These are phyloP conservation scores for Buddleja alternifolia DNA, from an alignment of 257 asterid genomes.

Conservation along the genomic window DNA sequence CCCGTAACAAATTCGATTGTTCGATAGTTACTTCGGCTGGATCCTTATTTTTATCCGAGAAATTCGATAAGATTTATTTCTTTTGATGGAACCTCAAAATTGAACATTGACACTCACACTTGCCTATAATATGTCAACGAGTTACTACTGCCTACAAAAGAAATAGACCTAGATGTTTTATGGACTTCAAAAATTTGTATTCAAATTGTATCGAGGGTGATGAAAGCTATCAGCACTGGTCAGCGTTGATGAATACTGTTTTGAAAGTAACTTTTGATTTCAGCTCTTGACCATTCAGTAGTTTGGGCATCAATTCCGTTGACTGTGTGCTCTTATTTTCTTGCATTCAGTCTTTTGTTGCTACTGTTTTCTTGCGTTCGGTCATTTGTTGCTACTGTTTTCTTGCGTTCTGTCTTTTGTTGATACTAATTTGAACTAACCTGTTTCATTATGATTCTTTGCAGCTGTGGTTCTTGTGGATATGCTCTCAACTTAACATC, in stretches of 20 bases:
- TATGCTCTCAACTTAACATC: slow-evolving; percentile 71
- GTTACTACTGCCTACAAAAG: too few relatives aligned
- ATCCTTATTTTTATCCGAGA: neutral
- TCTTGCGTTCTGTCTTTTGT: neutral
- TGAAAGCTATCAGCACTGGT: too few relatives aligned
- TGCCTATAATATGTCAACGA: neutral
- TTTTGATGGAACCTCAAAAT: neutral
- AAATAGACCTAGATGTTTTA: too few relatives aligned
- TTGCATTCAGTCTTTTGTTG: neutral
- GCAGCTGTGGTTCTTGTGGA: slow-evolving; percentile 90
- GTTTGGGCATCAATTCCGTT: neutral
- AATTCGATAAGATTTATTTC: neutral
- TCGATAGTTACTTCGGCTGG: too few relatives aligned
- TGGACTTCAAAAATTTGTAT: too few relatives aligned
- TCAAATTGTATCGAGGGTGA: too few relatives aligned
- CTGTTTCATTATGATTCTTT: neutral
- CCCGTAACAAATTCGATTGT: too few relatives aligned
- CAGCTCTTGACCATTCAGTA: neutral
- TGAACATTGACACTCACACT: neutral
- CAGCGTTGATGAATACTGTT: too few relatives aligned
- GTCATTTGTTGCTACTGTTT: neutral
- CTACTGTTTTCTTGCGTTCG: neutral
- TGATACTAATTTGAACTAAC: neutral
- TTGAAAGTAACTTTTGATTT: too few relatives aligned
- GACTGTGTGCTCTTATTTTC: neutral